A percentile compares a stretch with the other conserved stretches of the same genome.
phyloP scores from a whole-genome alignment of 2,329 filamentous ascomycete species.

The Cladosporium sphaerospermum region DNA sequence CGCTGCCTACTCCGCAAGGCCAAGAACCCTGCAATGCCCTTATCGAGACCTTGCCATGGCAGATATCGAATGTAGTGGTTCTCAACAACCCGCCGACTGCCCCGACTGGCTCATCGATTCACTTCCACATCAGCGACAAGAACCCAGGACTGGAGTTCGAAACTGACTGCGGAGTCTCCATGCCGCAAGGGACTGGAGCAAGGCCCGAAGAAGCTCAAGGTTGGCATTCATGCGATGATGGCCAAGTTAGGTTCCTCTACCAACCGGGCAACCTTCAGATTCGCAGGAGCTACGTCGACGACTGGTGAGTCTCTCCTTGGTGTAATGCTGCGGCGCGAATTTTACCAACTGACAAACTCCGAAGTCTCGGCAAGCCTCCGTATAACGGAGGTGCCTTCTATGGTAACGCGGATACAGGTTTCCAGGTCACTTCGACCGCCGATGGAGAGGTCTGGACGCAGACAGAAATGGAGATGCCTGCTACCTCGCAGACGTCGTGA shows the following conservation, averaged over 20 bases:
- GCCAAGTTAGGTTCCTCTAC: neutral
- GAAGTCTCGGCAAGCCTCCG: neutral
- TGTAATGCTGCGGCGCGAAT: neutral
- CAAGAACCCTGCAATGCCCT: neutral
- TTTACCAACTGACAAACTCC: no score
- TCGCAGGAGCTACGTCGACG: neutral
- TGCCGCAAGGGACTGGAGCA: neutral
- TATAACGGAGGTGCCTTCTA: slow-evolving; percentile 2
- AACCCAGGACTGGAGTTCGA: slow-evolving; percentile 5
- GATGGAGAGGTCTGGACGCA: neutral
- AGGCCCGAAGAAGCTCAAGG: neutral
- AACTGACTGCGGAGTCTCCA: neutral
- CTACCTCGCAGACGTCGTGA: slow-evolving; percentile 5
- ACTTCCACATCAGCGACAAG: neutral
- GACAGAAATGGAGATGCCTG: neutral
- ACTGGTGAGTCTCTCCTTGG: neutral
- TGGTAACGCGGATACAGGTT: neutral
- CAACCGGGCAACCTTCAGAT: neutral
- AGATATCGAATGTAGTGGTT: neutral
- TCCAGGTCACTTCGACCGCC: neutral
- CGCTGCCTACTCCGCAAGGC: neutral
- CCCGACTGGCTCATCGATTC: neutral
- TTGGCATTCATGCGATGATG: neutral
- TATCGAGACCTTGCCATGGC: neutral
- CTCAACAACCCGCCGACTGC: neutral